Percentiles rank a stretch among this genome's conserved stretches.
Conservation (phyloP, 2,329 filamentous ascomycete species). For the Nannizziopsis barbatae region DNA sequence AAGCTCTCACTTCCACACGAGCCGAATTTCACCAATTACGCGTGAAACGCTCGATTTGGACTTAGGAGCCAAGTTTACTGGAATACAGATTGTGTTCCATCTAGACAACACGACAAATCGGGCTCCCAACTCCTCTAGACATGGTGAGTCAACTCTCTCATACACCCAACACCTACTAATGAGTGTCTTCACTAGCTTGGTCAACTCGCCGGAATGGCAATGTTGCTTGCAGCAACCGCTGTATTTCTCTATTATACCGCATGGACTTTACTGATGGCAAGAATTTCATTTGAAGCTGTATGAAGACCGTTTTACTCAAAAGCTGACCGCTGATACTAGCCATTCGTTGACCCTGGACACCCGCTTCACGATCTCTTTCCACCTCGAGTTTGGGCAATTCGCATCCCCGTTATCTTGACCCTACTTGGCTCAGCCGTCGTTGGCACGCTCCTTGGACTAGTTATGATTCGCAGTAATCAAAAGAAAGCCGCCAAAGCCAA, state of each 20-base stretch:
- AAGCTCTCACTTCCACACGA: too few species aligned
- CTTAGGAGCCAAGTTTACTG: background rate
- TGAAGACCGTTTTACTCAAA: background rate
- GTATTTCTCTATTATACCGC: slow-evolving; percentile 89
- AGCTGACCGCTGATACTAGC: slow-evolving; percentile 43
- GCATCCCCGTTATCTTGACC: slow-evolving; percentile 92
- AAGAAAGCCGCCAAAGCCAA: slow-evolving; percentile 95
- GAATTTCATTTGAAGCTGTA: slow-evolving; percentile 14
- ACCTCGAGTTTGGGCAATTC: slow-evolving; percentile 95
- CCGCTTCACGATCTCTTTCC: slow-evolving; percentile 91
- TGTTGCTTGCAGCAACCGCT: slow-evolving; percentile 61
- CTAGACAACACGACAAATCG: background rate
- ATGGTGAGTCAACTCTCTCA: slow-evolving; percentile 15
- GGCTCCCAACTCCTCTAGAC: slow-evolving; percentile 2
- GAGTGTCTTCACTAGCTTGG: slow-evolving; percentile 57
- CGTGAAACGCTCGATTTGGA: background rate
- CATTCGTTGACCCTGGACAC: slow-evolving; percentile 92
- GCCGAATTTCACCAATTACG: too few species aligned
- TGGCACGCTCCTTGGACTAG: slow-evolving; percentile 85
- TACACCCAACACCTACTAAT: slow-evolving; percentile 1
- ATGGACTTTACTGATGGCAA: slow-evolving; percentile 95
- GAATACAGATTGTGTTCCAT: background rate
- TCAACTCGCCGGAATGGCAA: slow-evolving; percentile 66
- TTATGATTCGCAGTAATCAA: slow-evolving; percentile 97
- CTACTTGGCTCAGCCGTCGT: slow-evolving; percentile 87